Conservation (phyloP, 2,329 filamentous ascomycete genomes). For the Arthrinium phaeospermum region DNA sequence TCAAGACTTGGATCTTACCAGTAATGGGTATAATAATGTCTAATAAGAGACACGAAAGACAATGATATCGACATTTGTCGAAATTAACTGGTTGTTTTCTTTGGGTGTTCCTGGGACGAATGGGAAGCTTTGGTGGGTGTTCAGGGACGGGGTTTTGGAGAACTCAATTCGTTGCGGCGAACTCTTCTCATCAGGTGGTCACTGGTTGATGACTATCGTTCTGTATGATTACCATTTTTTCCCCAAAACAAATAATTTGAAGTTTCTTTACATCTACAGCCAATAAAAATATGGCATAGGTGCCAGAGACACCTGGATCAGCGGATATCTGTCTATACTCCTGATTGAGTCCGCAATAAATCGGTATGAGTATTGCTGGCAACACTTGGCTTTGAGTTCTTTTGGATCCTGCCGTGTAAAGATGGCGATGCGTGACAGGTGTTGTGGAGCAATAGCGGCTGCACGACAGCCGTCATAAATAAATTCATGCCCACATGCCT, state of each 20-base stretch:
- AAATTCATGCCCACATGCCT: not conserved
- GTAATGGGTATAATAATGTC: not conserved
- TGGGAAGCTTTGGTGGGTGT: not conserved
- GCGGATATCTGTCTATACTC: not conserved
- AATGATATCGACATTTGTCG: not conserved
- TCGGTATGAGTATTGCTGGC: not conserved
- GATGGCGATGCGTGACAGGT: slow-evolving; percentile 5
- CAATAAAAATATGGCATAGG: not conserved
- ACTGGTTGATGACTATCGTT: not conserved
- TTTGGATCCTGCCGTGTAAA: too few species aligned
- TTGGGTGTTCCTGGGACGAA: not conserved
- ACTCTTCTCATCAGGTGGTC: not conserved
- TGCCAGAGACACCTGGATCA: not conserved
- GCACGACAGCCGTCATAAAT: slow-evolving; percentile 1
- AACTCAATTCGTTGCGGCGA: not conserved
- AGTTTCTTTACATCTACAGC: not conserved
- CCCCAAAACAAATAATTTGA: not conserved
- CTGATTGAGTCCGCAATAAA: too few species aligned
- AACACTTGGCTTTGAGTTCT: too few species aligned
- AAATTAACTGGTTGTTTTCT: not conserved
- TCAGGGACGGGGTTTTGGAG: not conserved
- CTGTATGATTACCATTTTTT: not conserved
- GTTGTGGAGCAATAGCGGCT: slow-evolving; percentile 6
- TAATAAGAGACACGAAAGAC: slow-evolving; percentile 12
- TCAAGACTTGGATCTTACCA: not conserved